Conservation (phyloP, 1,284 basidiomycete species). For the Puccinia horiana region DNA sequence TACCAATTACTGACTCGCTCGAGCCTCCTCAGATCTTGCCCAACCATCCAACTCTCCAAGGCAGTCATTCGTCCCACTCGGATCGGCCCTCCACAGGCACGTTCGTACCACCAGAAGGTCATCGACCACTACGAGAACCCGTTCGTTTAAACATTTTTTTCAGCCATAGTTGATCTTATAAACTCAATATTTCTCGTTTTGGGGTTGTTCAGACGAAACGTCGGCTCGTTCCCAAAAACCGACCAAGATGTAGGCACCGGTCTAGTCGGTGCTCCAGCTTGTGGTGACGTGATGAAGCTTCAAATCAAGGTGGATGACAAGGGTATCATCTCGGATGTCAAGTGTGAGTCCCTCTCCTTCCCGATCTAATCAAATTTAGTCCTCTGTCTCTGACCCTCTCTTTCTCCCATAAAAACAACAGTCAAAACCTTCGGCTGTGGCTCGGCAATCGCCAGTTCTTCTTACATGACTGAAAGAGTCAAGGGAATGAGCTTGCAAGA, state of each 20-base stretch:
- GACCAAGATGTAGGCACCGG: slow-evolving; percentile 93
- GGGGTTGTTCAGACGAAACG: slow-evolving; percentile 56
- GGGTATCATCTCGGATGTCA: slow-evolving; percentile 94
- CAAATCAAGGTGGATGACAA: slow-evolving; percentile 92
- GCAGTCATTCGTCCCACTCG: too few relatives aligned
- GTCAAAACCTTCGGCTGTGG: slow-evolving; percentile 60
- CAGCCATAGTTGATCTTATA: not conserved
- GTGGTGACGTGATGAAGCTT: slow-evolving; percentile 73
- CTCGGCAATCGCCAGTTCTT: slow-evolving; percentile 58
- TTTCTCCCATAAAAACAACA: slow-evolving; percentile 55
- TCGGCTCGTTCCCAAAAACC: slow-evolving; percentile 89
- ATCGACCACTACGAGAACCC: slow-evolving; percentile 47
- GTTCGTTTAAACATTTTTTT: not conserved
- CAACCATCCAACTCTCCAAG: too few relatives aligned
- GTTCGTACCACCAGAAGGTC: slow-evolving; percentile 30
- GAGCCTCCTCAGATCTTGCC: too few relatives aligned
- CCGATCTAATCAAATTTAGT: not conserved
- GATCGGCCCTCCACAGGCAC: not conserved
- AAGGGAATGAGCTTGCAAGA: slow-evolving; percentile 91
- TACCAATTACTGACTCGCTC: too few relatives aligned
- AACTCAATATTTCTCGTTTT: not conserved
- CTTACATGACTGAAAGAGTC: slow-evolving; percentile 80
- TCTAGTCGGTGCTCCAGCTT: slow-evolving; percentile 96
- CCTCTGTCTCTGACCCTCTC: slow-evolving; percentile 36
- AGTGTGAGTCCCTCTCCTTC: slow-evolving; percentile 68